phyloP scores from a whole-genome alignment of 345 rosid species.

The Conringia planisiliqua region DNA sequence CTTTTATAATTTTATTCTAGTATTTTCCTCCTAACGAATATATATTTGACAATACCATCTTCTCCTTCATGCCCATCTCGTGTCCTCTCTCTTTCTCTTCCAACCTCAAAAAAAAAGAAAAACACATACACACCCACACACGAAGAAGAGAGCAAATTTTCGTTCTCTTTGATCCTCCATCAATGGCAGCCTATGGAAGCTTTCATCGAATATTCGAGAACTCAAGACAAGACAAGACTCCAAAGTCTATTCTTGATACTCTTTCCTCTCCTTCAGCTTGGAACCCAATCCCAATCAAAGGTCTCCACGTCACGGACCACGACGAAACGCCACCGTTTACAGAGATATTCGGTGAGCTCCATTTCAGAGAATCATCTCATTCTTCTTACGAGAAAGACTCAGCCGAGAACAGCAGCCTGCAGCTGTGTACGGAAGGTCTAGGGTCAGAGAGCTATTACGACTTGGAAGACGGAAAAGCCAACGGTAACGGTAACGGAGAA shows the following conservation, averaged over 20 bases:
- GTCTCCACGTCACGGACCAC: slow-evolving; percentile 42
- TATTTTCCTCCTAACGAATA: slow-evolving; percentile 6
- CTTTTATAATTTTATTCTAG: not conserved
- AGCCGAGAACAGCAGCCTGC: slow-evolving; percentile 46
- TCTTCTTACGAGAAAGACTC: slow-evolving; percentile 27
- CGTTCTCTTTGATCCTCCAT: not conserved
- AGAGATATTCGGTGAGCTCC: slow-evolving; percentile 74
- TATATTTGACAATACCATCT: slow-evolving; percentile 29
- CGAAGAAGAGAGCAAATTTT: slow-evolving; percentile 11
- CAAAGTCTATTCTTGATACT: slow-evolving; percentile 47
- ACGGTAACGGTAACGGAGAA: not conserved
- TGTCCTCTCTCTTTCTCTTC: slow-evolving; percentile 17
- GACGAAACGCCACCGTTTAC: slow-evolving; percentile 50
- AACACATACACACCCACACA: not conserved
- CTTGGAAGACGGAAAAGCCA: slow-evolving; percentile 39
- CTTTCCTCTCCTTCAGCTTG: slow-evolving; percentile 49
- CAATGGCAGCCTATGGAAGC: slow-evolving; percentile 76
- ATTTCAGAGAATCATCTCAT: slow-evolving; percentile 46
- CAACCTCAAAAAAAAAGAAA: slow-evolving; percentile 4
- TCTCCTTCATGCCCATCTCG: slow-evolving; percentile 32
- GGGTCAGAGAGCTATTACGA: slow-evolving; percentile 82
- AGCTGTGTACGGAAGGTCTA: slow-evolving; percentile 85
- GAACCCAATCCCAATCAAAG: slow-evolving; percentile 35
- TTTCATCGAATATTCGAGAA: slow-evolving; percentile 67
- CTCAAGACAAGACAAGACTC: slow-evolving; percentile 44